phyloP scores from a whole-genome alignment of 2,329 filamentous ascomycete species.

The Hypoxylon sp. region DNA sequence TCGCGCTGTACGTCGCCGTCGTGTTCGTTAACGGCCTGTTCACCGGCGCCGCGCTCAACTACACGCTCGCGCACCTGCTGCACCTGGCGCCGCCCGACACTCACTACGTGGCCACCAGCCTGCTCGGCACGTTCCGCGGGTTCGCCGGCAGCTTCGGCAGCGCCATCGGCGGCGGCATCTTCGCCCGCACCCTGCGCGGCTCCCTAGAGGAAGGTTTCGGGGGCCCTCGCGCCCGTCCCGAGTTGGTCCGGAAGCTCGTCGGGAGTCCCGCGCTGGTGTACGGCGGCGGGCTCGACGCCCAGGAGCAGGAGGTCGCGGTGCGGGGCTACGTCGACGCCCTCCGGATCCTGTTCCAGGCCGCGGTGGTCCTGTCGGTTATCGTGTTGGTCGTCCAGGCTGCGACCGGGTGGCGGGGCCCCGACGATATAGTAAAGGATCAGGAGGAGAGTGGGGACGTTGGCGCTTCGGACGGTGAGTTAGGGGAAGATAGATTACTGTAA shows the following conservation, averaged over 20 bases:
- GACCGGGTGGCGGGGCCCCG: constrained; percentile 63
- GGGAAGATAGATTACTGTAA: constrained; percentile 6
- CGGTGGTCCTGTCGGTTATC: constrained; percentile 57
- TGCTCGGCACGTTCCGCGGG: constrained; percentile 82
- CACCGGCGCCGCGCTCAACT: constrained; percentile 80
- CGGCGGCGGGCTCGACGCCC: constrained; percentile 54
- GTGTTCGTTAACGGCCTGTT: constrained; percentile 78
- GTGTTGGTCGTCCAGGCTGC: constrained; percentile 62
- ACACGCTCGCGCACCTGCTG: constrained; percentile 82
- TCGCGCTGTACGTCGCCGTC: constrained; percentile 66
- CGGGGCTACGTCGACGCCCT: constrained; percentile 61
- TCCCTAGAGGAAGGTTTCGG: constrained; percentile 69
- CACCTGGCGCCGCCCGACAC: constrained; percentile 74
- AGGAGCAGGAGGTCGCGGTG: constrained; percentile 61
- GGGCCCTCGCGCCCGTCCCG: constrained; percentile 54
- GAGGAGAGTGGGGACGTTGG: constrained; percentile 50
- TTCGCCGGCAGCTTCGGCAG: constrained; percentile 86
- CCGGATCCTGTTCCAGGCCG: constrained; percentile 60
- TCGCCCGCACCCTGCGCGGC: constrained; percentile 69
- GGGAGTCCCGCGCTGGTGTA: constrained; percentile 65
- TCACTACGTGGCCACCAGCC: constrained; percentile 80
- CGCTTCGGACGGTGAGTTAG: constrained; percentile 1
- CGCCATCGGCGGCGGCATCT: constrained; percentile 81
- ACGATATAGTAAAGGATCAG: constrained; percentile 63
- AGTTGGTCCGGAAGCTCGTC: constrained; percentile 61